Conservation (phyloP, 768 basidiomycete genomes). For the Phylloporus rhodoxanthus region DNA sequence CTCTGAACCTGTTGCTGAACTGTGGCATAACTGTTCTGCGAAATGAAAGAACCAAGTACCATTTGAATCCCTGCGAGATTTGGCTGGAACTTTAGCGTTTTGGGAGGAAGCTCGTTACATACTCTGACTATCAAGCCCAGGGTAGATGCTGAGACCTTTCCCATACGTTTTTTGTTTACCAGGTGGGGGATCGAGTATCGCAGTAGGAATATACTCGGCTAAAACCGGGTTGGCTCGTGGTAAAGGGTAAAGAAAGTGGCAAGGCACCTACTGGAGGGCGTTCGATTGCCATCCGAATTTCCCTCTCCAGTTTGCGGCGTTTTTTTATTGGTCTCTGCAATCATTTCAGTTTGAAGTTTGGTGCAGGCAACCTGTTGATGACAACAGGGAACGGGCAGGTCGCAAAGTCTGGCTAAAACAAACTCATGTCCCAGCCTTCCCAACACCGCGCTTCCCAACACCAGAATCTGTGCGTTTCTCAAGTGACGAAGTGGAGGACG, state of each 20-base stretch:
- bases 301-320: conserved; percentile 78
- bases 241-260: neutral
- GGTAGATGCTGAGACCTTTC: conserved; percentile 15
- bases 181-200: conserved; percentile 45
- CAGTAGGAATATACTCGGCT: conserved; percentile 57
- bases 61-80: too few species aligned
- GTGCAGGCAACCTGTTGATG: conserved; percentile 60
- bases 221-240: conserved; percentile 1
- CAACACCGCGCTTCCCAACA: conserved; percentile 77
- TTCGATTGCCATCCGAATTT: conserved; percentile 72
- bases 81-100: too few species aligned
- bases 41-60: too few species aligned
- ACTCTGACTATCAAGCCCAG: conserved; percentile 20
- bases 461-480: conserved; percentile 37
- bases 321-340: conserved; percentile 85
- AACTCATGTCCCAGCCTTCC: conserved; percentile 84
- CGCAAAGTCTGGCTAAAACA: conserved; percentile 1
- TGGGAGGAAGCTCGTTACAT: too few species aligned
- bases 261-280: conserved; percentile 65
- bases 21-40: too few species aligned
- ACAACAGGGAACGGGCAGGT: neutral
- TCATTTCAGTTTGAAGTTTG: conserved; percentile 79
- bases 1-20: too few species aligned
- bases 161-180: conserved; percentile 19
- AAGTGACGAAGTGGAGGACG: conserved; percentile 18